A percentile compares a stretch with the other conserved stretches of the same genome.
phyloP scores from a whole-genome alignment of 2,329 filamentous ascomycete species.

The Rhynchosporium secalis region DNA sequence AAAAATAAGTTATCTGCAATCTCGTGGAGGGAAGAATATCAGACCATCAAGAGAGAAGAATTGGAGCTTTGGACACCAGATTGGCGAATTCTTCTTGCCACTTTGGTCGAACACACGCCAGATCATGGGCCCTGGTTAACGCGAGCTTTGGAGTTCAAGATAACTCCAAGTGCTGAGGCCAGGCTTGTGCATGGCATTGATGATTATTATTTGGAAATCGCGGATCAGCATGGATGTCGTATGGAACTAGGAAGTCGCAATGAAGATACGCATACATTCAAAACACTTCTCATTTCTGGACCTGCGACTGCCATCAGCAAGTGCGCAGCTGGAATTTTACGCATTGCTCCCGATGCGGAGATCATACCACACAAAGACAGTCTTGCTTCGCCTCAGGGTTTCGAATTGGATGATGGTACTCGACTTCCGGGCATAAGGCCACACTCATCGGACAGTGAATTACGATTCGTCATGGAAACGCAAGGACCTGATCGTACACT shows the following conservation, averaged over 20 bases:
- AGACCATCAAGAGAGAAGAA: slow-evolving; percentile 12
- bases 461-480: background rate
- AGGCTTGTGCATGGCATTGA: slow-evolving; percentile 27
- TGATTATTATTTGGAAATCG: slow-evolving; percentile 31
- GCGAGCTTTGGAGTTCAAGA: slow-evolving; percentile 23
- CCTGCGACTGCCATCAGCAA: slow-evolving; percentile 26
- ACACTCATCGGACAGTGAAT: background rate
- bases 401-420: background rate
- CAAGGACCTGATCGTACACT: background rate
- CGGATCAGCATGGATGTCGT: slow-evolving; percentile 25
- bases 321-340: slow-evolving; percentile 26
- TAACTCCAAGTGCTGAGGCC: slow-evolving; percentile 18
- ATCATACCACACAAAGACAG: slow-evolving; percentile 11
- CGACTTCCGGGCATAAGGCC: background rate
- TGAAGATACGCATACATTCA: background rate
- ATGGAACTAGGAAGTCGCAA: slow-evolving; percentile 22
- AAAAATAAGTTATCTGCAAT: background rate
- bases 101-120: slow-evolving; percentile 26
- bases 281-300: slow-evolving; percentile 31
- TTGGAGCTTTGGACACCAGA: slow-evolving; percentile 24
- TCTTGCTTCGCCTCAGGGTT: background rate
- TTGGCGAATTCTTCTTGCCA: slow-evolving; percentile 30
- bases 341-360: slow-evolving; percentile 21
- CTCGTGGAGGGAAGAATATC: slow-evolving; percentile 15
- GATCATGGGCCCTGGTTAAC: slow-evolving; percentile 28